Evolutionary conservation across 140 eudicot genomes (phyloP).

Genomic region (Flaveria floridana): DNA sequence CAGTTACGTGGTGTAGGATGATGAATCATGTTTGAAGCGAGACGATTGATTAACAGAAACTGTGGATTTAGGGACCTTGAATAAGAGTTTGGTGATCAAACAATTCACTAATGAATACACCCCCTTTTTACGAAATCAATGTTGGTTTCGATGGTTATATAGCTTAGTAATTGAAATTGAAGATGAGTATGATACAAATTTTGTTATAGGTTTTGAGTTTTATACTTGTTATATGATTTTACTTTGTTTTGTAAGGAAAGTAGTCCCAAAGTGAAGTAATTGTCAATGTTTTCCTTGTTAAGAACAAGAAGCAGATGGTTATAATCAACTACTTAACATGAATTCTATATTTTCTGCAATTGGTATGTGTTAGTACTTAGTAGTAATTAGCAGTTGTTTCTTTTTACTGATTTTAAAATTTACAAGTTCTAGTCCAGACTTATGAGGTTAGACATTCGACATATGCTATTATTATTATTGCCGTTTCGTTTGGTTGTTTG

Average conservation of each 20-base stretch:
- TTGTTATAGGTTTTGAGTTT: not conserved
- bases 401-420: not conserved
- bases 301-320: no score
- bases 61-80: not conserved
- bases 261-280: no score
- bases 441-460: not conserved
- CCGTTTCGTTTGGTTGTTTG: no score
- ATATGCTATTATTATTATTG: no score
- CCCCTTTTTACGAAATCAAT: no score
- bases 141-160: no score
- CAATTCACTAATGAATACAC: no score
- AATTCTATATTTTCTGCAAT: not conserved
- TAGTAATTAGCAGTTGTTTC: not conserved
- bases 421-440: not conserved
- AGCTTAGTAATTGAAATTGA: not conserved
- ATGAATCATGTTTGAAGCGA: not conserved
- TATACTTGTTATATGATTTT: not conserved
- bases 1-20: not conserved
- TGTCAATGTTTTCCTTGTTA: no score
- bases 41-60: conserved; percentile 1
- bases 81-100: no score
- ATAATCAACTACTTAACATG: not conserved
- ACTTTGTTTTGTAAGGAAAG: no score
- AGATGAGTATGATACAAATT: not conserved
- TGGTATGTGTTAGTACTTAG: not conserved